phyloP scores from a whole-genome alignment of 2,329 filamentous ascomycete genomes.

The Nannizzia gypsea region DNA sequence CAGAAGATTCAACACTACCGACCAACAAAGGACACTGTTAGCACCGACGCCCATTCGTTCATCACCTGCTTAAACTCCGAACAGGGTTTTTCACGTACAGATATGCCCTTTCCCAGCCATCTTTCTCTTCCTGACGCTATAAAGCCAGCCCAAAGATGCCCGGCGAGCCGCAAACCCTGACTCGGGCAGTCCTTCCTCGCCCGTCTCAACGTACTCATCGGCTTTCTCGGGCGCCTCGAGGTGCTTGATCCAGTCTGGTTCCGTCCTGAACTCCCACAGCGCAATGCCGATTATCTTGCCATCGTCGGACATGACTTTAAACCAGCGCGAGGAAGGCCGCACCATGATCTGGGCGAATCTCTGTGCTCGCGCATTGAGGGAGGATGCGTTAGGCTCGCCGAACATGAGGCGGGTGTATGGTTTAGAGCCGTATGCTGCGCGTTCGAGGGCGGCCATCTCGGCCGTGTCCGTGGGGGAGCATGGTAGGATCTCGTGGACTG shows the following conservation, averaged over 20 bases:
- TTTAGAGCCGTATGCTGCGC: slow-evolving; percentile 10
- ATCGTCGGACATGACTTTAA: slow-evolving; percentile 9
- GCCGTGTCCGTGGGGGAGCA: slow-evolving; percentile 11
- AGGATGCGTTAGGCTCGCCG: background rate
- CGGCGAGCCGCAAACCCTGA: slow-evolving; percentile 12
- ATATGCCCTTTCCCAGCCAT: slow-evolving; percentile 11
- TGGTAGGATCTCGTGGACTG: slow-evolving; percentile 9
- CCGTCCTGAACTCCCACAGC: slow-evolving; percentile 14
- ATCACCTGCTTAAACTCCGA: too few relatives aligned
- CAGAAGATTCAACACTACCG: slow-evolving; percentile 23
- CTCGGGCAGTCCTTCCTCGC: slow-evolving; percentile 7
- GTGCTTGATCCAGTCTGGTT: slow-evolving; percentile 8
- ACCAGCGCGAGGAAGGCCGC: background rate
- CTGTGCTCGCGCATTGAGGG: background rate
- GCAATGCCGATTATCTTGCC: slow-evolving; percentile 14
- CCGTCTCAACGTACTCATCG: slow-evolving; percentile 7
- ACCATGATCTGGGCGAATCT: slow-evolving; percentile 4
- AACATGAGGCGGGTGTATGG: slow-evolving; percentile 7
- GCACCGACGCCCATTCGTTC: too few relatives aligned
- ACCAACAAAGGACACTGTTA: background rate
- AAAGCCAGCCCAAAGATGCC: slow-evolving; percentile 12
- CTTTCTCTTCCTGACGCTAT: slow-evolving; percentile 9
- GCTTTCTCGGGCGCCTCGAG: slow-evolving; percentile 9
- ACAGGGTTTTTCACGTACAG: slow-evolving; percentile 6
- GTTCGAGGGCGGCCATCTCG: slow-evolving; percentile 33